These are phyloP conservation scores for Cicer bijugum DNA, from an alignment of 306 rosid species.

Conservation along the genomic window DNA sequence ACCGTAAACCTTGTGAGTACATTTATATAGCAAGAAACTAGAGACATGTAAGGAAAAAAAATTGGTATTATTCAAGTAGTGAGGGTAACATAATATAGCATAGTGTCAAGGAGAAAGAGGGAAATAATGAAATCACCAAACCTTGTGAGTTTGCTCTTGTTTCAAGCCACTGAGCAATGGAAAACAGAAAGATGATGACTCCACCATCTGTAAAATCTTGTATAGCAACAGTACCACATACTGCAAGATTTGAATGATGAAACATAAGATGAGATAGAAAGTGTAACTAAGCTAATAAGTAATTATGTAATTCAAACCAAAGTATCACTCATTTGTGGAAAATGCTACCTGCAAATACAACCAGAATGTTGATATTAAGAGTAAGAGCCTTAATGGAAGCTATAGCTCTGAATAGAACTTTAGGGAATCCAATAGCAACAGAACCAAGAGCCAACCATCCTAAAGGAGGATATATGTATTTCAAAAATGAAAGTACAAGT, in stretches of 20 bases:
- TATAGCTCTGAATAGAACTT: conserved; percentile 55
- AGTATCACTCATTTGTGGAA: too few species aligned
- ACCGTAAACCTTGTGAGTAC: not conserved
- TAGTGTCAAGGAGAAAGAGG: not conserved
- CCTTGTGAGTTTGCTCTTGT: conserved; percentile 84
- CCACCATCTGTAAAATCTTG: conserved; percentile 85
- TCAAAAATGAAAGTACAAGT: conserved; percentile 63
- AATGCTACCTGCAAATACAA: too few species aligned
- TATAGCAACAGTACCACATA: conserved; percentile 72
- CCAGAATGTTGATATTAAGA: conserved; percentile 76
- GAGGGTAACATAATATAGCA: not conserved
- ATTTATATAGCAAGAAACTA: not conserved
- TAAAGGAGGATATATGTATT: conserved; percentile 59
- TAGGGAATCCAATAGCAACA: conserved; percentile 66
- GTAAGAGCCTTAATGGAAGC: conserved; percentile 61
- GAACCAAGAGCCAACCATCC: conserved; percentile 73
- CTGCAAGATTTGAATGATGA: conserved; percentile 49
- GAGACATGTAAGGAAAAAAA: not conserved
- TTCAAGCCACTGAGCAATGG: conserved; percentile 87
- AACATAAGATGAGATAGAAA: not conserved
- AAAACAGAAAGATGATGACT: conserved; percentile 76
- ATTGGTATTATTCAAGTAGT: not conserved
- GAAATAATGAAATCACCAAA: conserved; percentile 27
- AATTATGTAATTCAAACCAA: too few species aligned
- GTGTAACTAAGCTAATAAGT: too few species aligned